Evolutionary conservation across 306 rosid species (phyloP), one percentile per base, ranked within the genome.

Genomic region (Benincasa hispida): DNA sequence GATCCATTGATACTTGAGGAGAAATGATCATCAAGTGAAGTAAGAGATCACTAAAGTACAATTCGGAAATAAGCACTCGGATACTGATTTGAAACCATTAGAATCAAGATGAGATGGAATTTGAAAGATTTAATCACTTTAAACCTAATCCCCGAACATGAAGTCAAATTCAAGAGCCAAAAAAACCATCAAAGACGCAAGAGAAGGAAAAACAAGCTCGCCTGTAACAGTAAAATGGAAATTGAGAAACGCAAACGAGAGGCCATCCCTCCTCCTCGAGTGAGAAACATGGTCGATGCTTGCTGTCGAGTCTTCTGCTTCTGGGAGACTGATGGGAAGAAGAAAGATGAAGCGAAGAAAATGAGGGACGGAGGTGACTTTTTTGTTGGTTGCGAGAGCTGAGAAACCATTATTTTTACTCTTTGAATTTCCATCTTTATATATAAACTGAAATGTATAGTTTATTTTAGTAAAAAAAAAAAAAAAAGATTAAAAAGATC

Each of bases 151-250:
- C 35, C 5, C 28, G 22, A 18, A 80, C 35, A 47, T 1, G 34
- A 55, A 51, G 50, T 32, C 27, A 8, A 63, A 61, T 34, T n/a
- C 10, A 72, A 60, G n/a, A 28, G 11, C 59, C n/a, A 74, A 56
- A 45, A 1, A 1, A 30, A 6, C 0, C 24, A 54, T 63, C 41
- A 37, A 19, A 79, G 18, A 35, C 10, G 10, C 24, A n/a, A 69
- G 21, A 2, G 59, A 73, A 25, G 5, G 11, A 10, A 9, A 9
- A 37, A 18, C 11, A 35, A 42, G 2, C 47, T 78, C 82, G 65
- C 98, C 91, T 86, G 98, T 42, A 90, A 76, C 24, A 87, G 76
- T 77, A 73, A 60, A 18, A 78, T 62, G 59, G 85, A 66, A 61
- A 82, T 48, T 60, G 87, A 72, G 70, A 79, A 19, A 22, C 85